Conservation (phyloP, 441 rosid genomes). For the Geranium incanum region DNA sequence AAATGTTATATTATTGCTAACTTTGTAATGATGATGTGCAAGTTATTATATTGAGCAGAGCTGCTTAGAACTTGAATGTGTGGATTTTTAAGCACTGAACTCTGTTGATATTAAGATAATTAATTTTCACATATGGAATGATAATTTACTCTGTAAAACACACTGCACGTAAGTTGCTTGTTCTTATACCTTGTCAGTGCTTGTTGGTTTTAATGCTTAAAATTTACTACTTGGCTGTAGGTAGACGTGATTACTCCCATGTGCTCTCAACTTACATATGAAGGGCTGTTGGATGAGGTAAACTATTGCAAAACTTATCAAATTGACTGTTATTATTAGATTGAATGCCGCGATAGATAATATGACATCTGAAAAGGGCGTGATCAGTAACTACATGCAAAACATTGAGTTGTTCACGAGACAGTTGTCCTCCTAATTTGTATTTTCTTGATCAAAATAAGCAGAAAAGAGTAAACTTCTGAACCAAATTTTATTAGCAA, state of each 20-base stretch:
- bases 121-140: background rate
- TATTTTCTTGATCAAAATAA: background rate
- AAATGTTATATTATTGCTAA: too few species aligned
- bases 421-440: conserved; percentile 6
- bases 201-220: conserved; percentile 9
- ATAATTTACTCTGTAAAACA: background rate
- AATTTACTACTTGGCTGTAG: conserved; percentile 37
- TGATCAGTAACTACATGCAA: background rate
- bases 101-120: background rate
- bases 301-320: conserved; percentile 18
- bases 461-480: background rate
- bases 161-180: background rate
- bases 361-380: conserved; percentile 1
- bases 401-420: conserved; percentile 11
- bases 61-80: too few species aligned
- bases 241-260: conserved; percentile 94
- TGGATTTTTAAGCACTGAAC: background rate
- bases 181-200: background rate
- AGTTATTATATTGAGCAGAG: too few species aligned
- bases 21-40: too few species aligned
- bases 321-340: background rate
- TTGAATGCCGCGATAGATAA: background rate
- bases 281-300: conserved; percentile 94
- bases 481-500: background rate
- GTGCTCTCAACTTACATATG: conserved; percentile 90